Percentiles rank a stretch among this genome's conserved stretches.
These are phyloP conservation scores for Remersonia thermophila DNA, from an alignment of 2,329 filamentous ascomycete genomes.

Conservation along the genomic window DNA sequence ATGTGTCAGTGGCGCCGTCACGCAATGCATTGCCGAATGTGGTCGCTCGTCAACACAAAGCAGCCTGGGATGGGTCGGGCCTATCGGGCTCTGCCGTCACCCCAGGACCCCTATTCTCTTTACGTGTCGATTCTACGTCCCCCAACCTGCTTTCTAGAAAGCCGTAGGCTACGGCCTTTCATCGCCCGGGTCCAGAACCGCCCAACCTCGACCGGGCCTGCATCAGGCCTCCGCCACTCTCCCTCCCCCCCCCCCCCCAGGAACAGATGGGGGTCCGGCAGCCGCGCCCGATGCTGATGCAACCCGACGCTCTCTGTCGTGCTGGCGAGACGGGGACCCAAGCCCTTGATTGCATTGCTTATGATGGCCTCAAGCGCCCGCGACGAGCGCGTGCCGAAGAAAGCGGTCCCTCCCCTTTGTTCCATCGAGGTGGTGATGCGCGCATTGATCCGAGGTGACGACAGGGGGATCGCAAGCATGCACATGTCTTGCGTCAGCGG, in stretches of 20 bases:
- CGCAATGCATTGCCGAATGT: conserved; percentile 2
- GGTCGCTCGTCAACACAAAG: not conserved
- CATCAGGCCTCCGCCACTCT: conserved; percentile 4
- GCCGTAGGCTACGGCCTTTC: conserved; percentile 4
- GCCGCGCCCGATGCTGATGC: no score
- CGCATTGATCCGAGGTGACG: no score
- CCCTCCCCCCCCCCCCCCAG: no score
- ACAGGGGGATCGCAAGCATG: conserved; percentile 7
- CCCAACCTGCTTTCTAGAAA: conserved; percentile 6
- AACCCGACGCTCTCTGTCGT: no score
- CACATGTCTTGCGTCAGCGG: conserved; percentile 7
- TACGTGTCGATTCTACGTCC: conserved; percentile 13
- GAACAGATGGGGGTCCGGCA: conserved; percentile 4
- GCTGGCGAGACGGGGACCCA: no score
- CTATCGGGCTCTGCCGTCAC: conserved; percentile 1
- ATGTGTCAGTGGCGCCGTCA: conserved; percentile 13
- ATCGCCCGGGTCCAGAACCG: no score
- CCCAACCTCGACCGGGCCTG: no score
- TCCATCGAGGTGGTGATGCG: conserved; percentile 1
- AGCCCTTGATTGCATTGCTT: no score
- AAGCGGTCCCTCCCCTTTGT: conserved; percentile 1
- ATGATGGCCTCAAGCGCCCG: conserved; percentile 12
- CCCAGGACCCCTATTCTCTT: conserved; percentile 10
- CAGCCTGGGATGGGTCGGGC: conserved; percentile 1
- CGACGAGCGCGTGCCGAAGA: conserved; percentile 11